phyloP scores from a whole-genome alignment of 257 asterid species.

The Craterostigma plantagineum region DNA sequence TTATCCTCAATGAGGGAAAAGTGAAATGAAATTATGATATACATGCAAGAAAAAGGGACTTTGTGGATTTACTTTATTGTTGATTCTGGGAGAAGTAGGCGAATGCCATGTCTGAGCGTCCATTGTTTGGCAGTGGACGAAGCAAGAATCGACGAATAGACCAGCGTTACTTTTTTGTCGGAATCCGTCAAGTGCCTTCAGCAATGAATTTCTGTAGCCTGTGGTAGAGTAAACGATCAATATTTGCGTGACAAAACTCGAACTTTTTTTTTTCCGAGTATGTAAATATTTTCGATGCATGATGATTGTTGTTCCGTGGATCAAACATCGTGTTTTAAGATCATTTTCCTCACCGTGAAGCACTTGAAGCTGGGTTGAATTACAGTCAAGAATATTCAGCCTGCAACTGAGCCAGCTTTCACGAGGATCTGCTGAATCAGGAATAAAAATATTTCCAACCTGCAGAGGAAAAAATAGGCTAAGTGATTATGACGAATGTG shows the following conservation, averaged over 20 bases:
- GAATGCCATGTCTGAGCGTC: conserved; percentile 77
- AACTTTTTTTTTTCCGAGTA: not conserved
- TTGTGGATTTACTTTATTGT: conserved; percentile 34
- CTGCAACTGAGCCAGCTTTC: conserved; percentile 66
- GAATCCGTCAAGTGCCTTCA: conserved; percentile 30
- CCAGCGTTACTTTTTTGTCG: conserved; percentile 40
- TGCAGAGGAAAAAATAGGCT: no score
- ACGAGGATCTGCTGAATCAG: conserved; percentile 39
- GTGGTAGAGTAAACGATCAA: conserved; percentile 1
- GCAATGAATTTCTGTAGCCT: conserved; percentile 68
- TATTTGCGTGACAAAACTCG: not conserved
- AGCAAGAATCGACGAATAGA: conserved; percentile 72
- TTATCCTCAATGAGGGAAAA: no score
- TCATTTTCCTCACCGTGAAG: conserved; percentile 37
- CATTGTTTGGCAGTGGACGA: conserved; percentile 82
- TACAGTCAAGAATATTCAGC: conserved; percentile 46
- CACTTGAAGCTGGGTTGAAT: conserved; percentile 47
- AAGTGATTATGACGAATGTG: not conserved
- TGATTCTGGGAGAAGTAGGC: conserved; percentile 66
- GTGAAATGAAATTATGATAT: no score
- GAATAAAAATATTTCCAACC: conserved; percentile 62
- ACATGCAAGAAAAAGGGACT: conserved; percentile 1
- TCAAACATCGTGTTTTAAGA: no score
- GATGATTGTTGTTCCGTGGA: no score
- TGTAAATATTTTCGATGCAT: not conserved